These are phyloP conservation scores for Xylariaceae sp. DNA, from an alignment of 2,329 filamentous ascomycete species.

Conservation along the genomic window DNA sequence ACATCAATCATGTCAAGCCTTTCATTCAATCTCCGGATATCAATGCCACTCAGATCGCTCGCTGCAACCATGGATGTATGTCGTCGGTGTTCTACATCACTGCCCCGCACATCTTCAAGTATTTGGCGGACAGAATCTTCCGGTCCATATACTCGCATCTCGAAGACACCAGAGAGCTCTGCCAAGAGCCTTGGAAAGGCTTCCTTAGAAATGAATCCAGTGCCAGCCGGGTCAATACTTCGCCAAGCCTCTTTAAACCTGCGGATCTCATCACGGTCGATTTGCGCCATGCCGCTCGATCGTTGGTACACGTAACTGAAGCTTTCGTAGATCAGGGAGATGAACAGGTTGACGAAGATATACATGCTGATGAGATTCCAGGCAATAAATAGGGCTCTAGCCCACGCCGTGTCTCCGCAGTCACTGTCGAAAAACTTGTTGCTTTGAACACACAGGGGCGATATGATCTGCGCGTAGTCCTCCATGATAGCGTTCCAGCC, in stretches of 20 bases:
- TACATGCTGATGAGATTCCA: slow-evolving; percentile 99
- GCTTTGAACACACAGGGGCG: slow-evolving; percentile 72
- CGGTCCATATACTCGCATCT: slow-evolving; percentile 92
- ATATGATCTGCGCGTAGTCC: slow-evolving; percentile 75
- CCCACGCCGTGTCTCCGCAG: slow-evolving; percentile 87
- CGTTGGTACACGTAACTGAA: slow-evolving; percentile 99
- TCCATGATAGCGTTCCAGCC: slow-evolving; percentile 98
- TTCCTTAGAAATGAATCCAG: slow-evolving; percentile 85
- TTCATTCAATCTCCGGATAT: slow-evolving; percentile 68
- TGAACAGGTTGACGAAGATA: slow-evolving; percentile 96
- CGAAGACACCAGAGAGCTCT: slow-evolving; percentile 89
- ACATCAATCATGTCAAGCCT: slow-evolving; percentile 71
- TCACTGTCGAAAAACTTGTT: slow-evolving; percentile 77
- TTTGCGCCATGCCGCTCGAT: slow-evolving; percentile 82
- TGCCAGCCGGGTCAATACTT: slow-evolving; percentile 85
- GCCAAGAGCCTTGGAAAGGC: slow-evolving; percentile 82
- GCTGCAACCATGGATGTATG: slow-evolving; percentile 50
- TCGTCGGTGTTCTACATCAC: slow-evolving; percentile 43
- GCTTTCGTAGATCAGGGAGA: slow-evolving; percentile 97
- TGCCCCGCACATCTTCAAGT: slow-evolving; percentile 71
- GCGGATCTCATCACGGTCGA: slow-evolving; percentile 89
- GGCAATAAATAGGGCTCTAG: slow-evolving; percentile 79
- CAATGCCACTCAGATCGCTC: slow-evolving; percentile 54
- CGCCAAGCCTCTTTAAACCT: slow-evolving; percentile 99
- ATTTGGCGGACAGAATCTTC: slow-evolving; percentile 84